phyloP scores from a whole-genome alignment of 2,329 filamentous ascomycete genomes.

The Penicillium sp. region DNA sequence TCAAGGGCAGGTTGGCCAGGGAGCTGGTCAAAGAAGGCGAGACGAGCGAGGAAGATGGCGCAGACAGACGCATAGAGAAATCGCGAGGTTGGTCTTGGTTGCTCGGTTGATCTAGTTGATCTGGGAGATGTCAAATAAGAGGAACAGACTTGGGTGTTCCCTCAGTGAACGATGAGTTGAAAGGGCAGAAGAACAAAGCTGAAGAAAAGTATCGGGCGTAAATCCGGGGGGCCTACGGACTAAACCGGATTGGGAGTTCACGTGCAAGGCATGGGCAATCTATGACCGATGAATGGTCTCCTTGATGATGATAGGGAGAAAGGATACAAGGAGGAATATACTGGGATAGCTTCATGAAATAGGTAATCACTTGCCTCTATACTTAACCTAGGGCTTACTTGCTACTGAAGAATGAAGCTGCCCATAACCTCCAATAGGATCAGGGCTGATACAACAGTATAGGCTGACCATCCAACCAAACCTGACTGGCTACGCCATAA shows the following conservation, averaged over 20 bases:
- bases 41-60: constrained; percentile 34
- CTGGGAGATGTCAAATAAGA: neutral
- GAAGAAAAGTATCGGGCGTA: constrained; percentile 30
- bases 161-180: constrained; percentile 17
- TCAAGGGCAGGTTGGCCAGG: constrained; percentile 31
- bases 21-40: constrained; percentile 40
- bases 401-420: neutral
- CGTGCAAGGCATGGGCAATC: constrained; percentile 26
- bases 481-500: neutral
- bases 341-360: neutral
- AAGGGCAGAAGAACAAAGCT: constrained; percentile 10
- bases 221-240: constrained; percentile 29
- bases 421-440: neutral
- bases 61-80: constrained; percentile 48
- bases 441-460: neutral
- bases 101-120: neutral
- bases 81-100: constrained; percentile 2
- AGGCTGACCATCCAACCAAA: neutral
- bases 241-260: constrained; percentile 31
- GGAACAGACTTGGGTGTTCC: constrained; percentile 9
- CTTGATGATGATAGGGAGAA: neutral
- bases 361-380: neutral
- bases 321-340: neutral
- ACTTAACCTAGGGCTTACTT: too few relatives aligned
- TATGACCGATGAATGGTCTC: constrained; percentile 12